phyloP scores from a whole-genome alignment of 2,329 filamentous ascomycete species.

The Byssochlamys sp. region DNA sequence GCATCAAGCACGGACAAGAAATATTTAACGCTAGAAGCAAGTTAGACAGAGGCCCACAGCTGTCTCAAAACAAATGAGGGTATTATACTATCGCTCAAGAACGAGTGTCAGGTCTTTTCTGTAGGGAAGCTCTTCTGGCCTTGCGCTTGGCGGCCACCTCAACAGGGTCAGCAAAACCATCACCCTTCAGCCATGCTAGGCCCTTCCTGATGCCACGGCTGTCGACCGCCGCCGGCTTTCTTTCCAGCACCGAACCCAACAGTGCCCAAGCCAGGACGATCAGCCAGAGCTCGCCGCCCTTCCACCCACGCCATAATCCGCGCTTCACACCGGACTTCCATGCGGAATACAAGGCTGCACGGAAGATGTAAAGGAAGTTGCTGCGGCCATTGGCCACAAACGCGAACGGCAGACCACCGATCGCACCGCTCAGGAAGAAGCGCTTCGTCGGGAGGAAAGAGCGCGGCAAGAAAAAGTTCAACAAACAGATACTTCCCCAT shows the following conservation, averaged over 20 bases:
- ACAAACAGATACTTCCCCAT: constrained; percentile 84
- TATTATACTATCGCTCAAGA: background rate
- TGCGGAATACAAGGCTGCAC: constrained; percentile 68
- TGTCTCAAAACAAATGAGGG: background rate
- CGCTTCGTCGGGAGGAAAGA: constrained; percentile 68
- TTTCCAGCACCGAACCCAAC: constrained; percentile 68
- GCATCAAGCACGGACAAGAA: too few species aligned
- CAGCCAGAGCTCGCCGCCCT: constrained; percentile 72
- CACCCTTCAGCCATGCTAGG: constrained; percentile 63
- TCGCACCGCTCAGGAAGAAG: constrained; percentile 79
- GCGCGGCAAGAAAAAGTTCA: constrained; percentile 68
- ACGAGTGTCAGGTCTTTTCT: background rate
- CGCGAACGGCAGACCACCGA: constrained; percentile 71
- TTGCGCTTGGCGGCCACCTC: constrained; percentile 35
- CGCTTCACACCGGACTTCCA: constrained; percentile 94
- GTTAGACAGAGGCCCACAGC: background rate
- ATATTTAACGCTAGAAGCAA: too few species aligned
- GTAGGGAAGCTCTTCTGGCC: constrained; percentile 17
- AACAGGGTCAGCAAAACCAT: constrained; percentile 63
- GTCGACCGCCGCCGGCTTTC: constrained; percentile 56
- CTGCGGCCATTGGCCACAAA: constrained; percentile 50
- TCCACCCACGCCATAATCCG: constrained; percentile 74
- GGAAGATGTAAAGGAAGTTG: constrained; percentile 68
- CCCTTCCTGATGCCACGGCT: constrained; percentile 61
- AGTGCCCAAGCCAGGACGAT: constrained; percentile 71